These are phyloP conservation scores for Ochetophila trinervis DNA, from an alignment of 306 rosid genomes.

Conservation along the genomic window DNA sequence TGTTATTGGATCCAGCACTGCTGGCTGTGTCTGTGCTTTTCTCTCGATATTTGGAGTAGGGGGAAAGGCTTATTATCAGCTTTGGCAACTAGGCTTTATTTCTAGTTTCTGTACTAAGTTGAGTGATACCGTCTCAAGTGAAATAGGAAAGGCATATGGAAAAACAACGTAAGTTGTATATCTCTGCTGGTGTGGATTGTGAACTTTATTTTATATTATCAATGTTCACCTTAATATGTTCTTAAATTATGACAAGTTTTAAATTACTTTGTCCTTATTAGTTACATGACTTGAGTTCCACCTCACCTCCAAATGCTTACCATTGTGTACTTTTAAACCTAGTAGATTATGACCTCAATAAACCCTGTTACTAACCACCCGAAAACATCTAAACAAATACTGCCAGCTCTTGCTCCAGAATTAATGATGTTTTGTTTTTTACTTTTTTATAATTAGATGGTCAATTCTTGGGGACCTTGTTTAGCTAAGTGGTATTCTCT, in stretches of 20 bases:
- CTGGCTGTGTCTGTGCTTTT: slow-evolving; percentile 85
- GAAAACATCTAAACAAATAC: background rate
- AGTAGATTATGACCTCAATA: no score
- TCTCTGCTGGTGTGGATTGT: slow-evolving; percentile 4
- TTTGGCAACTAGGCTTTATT: slow-evolving; percentile 90
- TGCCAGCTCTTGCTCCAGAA: background rate
- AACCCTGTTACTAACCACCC: background rate
- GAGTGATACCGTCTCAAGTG: slow-evolving; percentile 96
- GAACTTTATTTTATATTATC: background rate
- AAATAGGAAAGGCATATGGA: slow-evolving; percentile 95
- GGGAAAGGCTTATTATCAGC: slow-evolving; percentile 55
- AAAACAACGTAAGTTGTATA: slow-evolving; percentile 69
- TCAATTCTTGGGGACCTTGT: no score
- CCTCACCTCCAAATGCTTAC: no score
- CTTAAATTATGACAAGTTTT: background rate
- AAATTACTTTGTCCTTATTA: no score
- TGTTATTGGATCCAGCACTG: slow-evolving; percentile 96
- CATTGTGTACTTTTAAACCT: no score
- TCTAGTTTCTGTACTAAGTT: slow-evolving; percentile 97
- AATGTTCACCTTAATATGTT: background rate
- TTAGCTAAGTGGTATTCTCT: background rate
- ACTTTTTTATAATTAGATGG: no score
- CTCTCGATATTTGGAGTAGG: slow-evolving; percentile 65
- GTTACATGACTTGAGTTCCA: no score
- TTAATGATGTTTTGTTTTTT: background rate